A percentile compares a stretch with the other conserved stretches of the same genome.
These are phyloP conservation scores for Syncephalis plumigaleata DNA, from an alignment of 371 early-diverging fungal species.

Conservation along the genomic window DNA sequence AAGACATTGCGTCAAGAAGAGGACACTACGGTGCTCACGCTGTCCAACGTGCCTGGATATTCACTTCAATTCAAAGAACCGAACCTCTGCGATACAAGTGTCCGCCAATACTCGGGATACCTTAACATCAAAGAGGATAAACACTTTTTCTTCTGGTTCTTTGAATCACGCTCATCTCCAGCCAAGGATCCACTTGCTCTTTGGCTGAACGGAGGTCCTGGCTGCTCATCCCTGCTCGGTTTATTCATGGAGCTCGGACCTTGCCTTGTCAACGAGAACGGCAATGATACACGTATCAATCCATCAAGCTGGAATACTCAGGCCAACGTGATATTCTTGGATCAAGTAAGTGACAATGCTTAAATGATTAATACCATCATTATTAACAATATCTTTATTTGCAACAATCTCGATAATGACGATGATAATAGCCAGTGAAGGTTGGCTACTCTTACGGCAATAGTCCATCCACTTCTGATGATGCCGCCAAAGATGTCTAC, in stretches of 20 bases:
- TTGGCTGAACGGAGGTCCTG: constrained; percentile 68
- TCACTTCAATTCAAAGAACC: constrained; percentile 43
- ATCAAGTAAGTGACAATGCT: constrained; percentile 26
- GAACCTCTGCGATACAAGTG: constrained; percentile 47
- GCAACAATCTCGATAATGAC: neutral
- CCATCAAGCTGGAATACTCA: constrained; percentile 49
- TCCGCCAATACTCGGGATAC: constrained; percentile 65
- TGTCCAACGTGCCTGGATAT: neutral
- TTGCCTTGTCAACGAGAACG: constrained; percentile 42
- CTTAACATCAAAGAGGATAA: constrained; percentile 44
- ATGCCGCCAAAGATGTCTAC: constrained; percentile 50
- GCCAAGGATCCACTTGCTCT: constrained; percentile 45
- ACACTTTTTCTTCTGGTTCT: constrained; percentile 52
- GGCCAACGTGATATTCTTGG: constrained; percentile 58
- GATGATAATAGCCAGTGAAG: constrained; percentile 31
- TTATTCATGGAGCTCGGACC: constrained; percentile 61
- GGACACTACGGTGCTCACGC: too few species aligned
- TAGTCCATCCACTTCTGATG: constrained; percentile 23
- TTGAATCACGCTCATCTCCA: constrained; percentile 49
- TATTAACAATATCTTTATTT: neutral
- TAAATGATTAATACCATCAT: too few species aligned
- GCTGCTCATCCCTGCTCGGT: constrained; percentile 58
- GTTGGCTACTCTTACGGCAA: constrained; percentile 57
- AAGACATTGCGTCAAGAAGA: too few species aligned
- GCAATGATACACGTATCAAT: constrained; percentile 29